Evolutionary conservation across 192 early-diverging fungal genomes (phyloP).

Genomic region (Funneliformis geosporum): DNA sequence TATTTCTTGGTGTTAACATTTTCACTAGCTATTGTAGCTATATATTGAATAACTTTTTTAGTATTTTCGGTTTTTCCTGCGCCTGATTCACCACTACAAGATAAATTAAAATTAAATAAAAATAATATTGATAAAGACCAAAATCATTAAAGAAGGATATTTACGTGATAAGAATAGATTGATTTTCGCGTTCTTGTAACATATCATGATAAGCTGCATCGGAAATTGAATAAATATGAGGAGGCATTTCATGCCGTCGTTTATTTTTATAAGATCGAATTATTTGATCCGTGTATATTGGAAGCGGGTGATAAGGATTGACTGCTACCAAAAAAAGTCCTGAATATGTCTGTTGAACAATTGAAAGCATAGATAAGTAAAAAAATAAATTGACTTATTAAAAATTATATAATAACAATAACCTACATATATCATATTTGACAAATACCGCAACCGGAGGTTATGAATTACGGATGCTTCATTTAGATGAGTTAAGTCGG

Average conservation of each 20-base stretch:
- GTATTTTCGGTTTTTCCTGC: slow-evolving; percentile 99
- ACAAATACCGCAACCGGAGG: slow-evolving; percentile 83
- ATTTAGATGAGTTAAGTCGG: slow-evolving; percentile 94
- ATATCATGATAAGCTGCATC: slow-evolving; percentile 96
- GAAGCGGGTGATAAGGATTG: slow-evolving; percentile 92
- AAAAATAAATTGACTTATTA: neutral
- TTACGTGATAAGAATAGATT: slow-evolving; percentile 97
- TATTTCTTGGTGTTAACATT: slow-evolving; percentile 38
- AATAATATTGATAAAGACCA: neutral
- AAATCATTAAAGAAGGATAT: slow-evolving; percentile 11
- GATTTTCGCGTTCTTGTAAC: slow-evolving; percentile 90
- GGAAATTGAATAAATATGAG: slow-evolving; percentile 92
- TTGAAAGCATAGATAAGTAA: neutral
- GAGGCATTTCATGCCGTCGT: slow-evolving; percentile 71
- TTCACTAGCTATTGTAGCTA: slow-evolving; percentile 85
- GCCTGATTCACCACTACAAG: slow-evolving; percentile 89
- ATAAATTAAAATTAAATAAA: neutral
- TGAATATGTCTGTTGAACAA: slow-evolving; percentile 82
- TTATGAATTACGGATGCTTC: slow-evolving; percentile 99
- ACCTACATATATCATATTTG: slow-evolving; percentile 91
- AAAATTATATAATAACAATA: slow-evolving; percentile 31
- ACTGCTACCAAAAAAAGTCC: slow-evolving; percentile 98
- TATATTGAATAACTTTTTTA: slow-evolving; percentile 98
- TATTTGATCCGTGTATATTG: slow-evolving; percentile 83
- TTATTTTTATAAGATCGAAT: slow-evolving; percentile 71